Percentiles rank a stretch among this genome's conserved stretches.
phyloP scores from a whole-genome alignment of 2,329 filamentous ascomycete genomes.

The Colletotrichum tropicicola region DNA sequence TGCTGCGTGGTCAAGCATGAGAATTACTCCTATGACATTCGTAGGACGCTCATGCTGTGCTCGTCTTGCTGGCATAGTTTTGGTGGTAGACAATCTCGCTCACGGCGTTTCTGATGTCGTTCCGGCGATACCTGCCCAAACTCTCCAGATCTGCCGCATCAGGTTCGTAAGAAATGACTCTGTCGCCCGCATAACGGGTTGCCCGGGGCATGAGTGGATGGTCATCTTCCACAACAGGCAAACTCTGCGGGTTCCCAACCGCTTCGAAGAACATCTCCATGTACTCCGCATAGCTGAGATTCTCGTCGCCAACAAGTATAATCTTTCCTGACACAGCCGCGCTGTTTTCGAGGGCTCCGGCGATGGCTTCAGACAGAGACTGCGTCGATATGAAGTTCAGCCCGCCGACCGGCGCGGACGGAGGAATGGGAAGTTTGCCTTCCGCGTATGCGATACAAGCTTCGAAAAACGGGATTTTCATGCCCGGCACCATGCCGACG shows the following conservation, averaged over 20 bases:
- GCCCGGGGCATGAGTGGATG: conserved; percentile 17
- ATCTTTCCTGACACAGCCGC: background rate
- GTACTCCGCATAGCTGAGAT: conserved; percentile 8
- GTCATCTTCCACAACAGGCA: background rate
- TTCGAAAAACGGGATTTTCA: background rate
- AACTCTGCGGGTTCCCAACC: background rate
- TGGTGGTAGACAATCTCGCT: background rate
- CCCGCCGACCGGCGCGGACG: background rate
- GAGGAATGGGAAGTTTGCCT: background rate
- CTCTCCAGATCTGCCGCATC: background rate
- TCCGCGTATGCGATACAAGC: conserved; percentile 13
- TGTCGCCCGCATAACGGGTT: background rate
- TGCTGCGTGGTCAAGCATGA: too few species aligned
- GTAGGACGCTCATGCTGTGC: too few species aligned
- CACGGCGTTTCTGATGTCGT: background rate
- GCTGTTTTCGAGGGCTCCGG: background rate
- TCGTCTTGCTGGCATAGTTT: background rate
- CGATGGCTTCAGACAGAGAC: conserved; percentile 10
- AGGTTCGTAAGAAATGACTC: background rate
- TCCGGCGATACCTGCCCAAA: conserved; percentile 3
- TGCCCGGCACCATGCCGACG: conserved; percentile 11
- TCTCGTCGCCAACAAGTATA: conserved; percentile 13
- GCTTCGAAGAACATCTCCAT: conserved; percentile 8
- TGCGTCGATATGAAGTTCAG: conserved; percentile 21
- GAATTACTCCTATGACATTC: too few species aligned